Percentiles rank a stretch among this genome's conserved stretches.
phyloP scores from a whole-genome alignment of 495 filamentous ascomycete genomes.

The Cudoniella acicularis region DNA sequence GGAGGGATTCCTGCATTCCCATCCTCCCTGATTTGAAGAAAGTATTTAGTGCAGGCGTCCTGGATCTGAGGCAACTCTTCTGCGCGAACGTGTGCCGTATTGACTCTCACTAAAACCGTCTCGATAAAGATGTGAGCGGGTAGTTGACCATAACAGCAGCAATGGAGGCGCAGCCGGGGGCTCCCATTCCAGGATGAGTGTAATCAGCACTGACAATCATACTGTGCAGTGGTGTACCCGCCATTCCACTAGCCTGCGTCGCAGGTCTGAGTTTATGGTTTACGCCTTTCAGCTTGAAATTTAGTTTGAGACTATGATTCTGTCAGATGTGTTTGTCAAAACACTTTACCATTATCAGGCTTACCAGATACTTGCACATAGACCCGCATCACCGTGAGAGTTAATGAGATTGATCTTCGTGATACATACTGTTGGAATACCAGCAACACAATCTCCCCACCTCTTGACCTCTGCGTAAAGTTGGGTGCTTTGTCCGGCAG shows the following conservation, averaged over 20 bases:
- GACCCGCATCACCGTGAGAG: neutral
- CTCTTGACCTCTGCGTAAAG: slow-evolving; percentile 48
- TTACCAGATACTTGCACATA: slow-evolving; percentile 5
- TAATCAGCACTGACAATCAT: slow-evolving; percentile 64
- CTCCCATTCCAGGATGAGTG: slow-evolving; percentile 47
- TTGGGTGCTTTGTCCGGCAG: neutral
- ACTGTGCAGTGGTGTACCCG: neutral
- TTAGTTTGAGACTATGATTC: slow-evolving; percentile 65
- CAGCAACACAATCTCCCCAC: slow-evolving; percentile 56
- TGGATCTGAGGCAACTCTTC: slow-evolving; percentile 52
- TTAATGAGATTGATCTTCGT: neutral
- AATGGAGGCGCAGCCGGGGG: neutral
- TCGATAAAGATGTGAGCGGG: slow-evolving; percentile 52
- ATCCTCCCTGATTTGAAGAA: neutral
- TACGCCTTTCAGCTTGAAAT: slow-evolving; percentile 73
- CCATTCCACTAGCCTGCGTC: neutral
- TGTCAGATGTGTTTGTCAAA: neutral
- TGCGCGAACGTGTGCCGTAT: slow-evolving; percentile 52
- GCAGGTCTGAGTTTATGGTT: slow-evolving; percentile 50
- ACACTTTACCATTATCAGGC: neutral
- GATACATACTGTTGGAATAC: slow-evolving; percentile 60
- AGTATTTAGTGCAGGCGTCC: slow-evolving; percentile 45
- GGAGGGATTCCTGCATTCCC: neutral
- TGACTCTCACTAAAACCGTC: slow-evolving; percentile 88
- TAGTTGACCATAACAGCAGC: neutral